Evolutionary conservation across 257 asterid species (phyloP).

Genomic region (Lithospermum erythrorhizon): DNA sequence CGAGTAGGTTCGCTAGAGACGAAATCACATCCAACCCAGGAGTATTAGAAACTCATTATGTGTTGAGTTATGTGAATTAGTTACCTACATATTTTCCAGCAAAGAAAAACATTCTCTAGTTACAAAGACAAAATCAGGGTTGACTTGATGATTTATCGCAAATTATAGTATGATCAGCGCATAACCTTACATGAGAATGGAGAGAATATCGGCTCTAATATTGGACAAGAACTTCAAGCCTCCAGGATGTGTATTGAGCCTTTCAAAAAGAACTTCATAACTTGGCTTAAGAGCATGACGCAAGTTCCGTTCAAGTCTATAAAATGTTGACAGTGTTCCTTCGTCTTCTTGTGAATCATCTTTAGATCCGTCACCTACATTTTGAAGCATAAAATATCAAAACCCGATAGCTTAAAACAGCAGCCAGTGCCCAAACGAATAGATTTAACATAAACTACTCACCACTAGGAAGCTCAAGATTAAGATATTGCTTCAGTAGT

Average conservation of each 20-base stretch:
- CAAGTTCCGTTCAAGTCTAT: constrained; percentile 70
- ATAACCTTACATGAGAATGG: constrained; percentile 74
- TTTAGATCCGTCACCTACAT: constrained; percentile 29
- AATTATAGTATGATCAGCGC: constrained; percentile 10
- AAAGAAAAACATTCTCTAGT: background rate
- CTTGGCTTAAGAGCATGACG: constrained; percentile 83
- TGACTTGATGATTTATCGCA: background rate
- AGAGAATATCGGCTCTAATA: constrained; percentile 72
- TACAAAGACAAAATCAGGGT: background rate
- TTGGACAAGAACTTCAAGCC: constrained; percentile 72
- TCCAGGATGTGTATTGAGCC: constrained; percentile 89
- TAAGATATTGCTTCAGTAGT: constrained; percentile 80
- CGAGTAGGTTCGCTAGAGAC: no score
- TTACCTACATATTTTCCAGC: no score
- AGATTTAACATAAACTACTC: constrained; percentile 22
- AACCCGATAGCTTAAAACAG: background rate
- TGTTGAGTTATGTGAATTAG: no score
- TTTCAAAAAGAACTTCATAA: constrained; percentile 79
- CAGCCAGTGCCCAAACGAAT: background rate
- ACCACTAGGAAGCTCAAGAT: constrained; percentile 73
- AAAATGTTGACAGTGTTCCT: constrained; percentile 68
- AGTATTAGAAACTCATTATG: no score
- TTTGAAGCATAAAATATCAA: background rate
- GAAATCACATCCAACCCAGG: no score
- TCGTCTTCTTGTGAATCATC: constrained; percentile 51